Conservation (phyloP, 306 rosid genomes). For the Vigna mungo region DNA sequence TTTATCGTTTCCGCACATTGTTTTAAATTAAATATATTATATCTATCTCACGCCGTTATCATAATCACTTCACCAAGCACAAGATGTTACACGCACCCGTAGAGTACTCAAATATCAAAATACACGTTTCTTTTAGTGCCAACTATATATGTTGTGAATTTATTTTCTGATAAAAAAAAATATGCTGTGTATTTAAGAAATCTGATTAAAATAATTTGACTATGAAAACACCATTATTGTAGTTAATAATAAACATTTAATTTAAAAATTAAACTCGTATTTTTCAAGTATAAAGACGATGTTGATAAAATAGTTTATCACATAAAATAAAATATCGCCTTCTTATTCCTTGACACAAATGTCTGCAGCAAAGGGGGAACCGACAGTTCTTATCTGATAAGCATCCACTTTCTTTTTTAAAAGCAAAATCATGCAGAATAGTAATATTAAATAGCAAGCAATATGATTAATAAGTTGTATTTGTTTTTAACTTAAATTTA, state of each 20-base stretch:
- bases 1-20: neutral
- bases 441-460: neutral
- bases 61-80: neutral
- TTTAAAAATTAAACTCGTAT: neutral
- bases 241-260: neutral
- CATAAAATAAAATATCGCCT: neutral
- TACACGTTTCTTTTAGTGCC: neutral
- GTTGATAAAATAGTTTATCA: neutral
- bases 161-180: too few relatives aligned
- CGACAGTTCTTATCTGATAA: neutral
- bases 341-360: neutral
- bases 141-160: too few relatives aligned
- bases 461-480: too few relatives aligned
- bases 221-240: neutral
- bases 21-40: neutral
- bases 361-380: neutral
- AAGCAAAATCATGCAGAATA: neutral
- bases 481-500: too few relatives aligned
- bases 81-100: neutral
- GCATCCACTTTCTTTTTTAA: neutral
- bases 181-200: neutral
- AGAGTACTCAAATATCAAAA: too few relatives aligned
- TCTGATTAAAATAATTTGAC: neutral
- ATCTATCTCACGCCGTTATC: neutral
- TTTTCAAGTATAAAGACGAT: neutral